phyloP scores from a whole-genome alignment of 768 basidiomycete species.

The Scleroderma citrinum region DNA sequence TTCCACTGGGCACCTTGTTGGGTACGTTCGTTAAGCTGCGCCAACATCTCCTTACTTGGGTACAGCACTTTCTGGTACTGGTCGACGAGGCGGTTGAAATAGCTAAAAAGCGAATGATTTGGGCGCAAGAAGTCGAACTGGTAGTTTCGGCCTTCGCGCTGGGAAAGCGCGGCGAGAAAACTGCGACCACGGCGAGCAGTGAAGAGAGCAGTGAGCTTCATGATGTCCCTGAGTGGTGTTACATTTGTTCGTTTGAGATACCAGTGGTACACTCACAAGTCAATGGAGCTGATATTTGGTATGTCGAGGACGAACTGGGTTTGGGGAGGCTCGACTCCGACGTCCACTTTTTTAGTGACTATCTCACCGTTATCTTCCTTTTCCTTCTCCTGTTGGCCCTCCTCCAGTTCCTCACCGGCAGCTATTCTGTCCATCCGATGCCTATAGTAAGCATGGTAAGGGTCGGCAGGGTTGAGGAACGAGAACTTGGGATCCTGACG shows the following conservation, averaged over 20 bases:
- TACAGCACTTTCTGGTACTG: constrained; percentile 90
- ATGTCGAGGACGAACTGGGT: constrained; percentile 82
- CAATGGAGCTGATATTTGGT: constrained; percentile 82
- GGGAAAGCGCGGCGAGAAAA: constrained; percentile 81
- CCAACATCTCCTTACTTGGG: constrained; percentile 71
- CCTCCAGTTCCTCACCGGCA: constrained; percentile 70
- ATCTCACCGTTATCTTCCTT: constrained; percentile 32
- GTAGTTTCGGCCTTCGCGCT: constrained; percentile 89
- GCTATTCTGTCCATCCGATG: constrained; percentile 81
- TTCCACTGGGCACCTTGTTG: constrained; percentile 69
- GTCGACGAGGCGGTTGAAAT: constrained; percentile 96
- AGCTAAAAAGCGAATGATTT: constrained; percentile 91
- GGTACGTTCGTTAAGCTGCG: constrained; percentile 63
- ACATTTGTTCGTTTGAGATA: neutral
- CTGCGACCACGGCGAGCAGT: constrained; percentile 85
- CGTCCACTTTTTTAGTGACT: constrained; percentile 42
- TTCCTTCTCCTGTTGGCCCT: constrained; percentile 40
- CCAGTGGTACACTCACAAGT: constrained; percentile 63
- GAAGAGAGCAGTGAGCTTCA: constrained; percentile 94
- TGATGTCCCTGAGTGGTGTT: constrained; percentile 63
- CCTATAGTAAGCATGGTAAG: constrained; percentile 98
- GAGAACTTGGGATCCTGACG: constrained; percentile 97
- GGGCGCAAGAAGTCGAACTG: constrained; percentile 98
- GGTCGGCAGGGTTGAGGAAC: constrained; percentile 94
- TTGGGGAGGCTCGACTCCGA: constrained; percentile 70